Conservation (phyloP, 1,284 basidiomycete genomes). For the Coniferiporia sulphurascens region DNA sequence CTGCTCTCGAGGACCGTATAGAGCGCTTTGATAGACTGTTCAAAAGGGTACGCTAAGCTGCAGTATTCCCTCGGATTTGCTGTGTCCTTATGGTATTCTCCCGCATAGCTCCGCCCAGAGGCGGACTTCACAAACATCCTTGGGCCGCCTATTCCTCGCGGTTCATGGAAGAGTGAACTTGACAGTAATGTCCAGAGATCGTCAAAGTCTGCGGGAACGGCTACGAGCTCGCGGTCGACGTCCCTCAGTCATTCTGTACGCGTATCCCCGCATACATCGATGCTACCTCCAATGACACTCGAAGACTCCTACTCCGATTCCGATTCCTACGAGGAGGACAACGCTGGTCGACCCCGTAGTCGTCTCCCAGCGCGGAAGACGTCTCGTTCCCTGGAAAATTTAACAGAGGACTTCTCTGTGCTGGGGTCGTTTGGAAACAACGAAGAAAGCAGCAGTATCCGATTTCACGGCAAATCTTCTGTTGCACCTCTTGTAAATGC, state of each 20-base stretch:
- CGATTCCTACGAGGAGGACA: not conserved
- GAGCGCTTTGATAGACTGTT: conserved; percentile 69
- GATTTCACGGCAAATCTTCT: conserved; percentile 16
- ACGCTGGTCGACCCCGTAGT: not conserved
- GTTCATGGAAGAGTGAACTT: conserved; percentile 60
- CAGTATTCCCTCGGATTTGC: not conserved
- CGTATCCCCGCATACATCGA: not conserved
- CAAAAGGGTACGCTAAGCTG: conserved; percentile 47
- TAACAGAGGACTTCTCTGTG: not conserved
- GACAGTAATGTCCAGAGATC: conserved; percentile 8
- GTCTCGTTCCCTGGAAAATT: not conserved
- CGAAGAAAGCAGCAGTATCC: not conserved
- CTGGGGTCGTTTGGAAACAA: not conserved
- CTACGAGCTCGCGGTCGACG: conserved; percentile 24
- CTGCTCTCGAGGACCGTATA: conserved; percentile 69
- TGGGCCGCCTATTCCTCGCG: conserved; percentile 64
- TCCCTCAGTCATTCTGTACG: not conserved
- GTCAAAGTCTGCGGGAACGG: conserved; percentile 4
- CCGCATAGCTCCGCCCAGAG: conserved; percentile 59
- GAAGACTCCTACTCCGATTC: not conserved
- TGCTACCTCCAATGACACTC: not conserved
- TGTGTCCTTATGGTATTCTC: not conserved
- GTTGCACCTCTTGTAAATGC: conserved; percentile 6
- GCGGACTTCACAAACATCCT: conserved; percentile 62
- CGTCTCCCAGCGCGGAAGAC: not conserved